These are phyloP conservation scores for Tuber magnatum DNA, from an alignment of 495 filamentous ascomycete species.

Conservation along the genomic window DNA sequence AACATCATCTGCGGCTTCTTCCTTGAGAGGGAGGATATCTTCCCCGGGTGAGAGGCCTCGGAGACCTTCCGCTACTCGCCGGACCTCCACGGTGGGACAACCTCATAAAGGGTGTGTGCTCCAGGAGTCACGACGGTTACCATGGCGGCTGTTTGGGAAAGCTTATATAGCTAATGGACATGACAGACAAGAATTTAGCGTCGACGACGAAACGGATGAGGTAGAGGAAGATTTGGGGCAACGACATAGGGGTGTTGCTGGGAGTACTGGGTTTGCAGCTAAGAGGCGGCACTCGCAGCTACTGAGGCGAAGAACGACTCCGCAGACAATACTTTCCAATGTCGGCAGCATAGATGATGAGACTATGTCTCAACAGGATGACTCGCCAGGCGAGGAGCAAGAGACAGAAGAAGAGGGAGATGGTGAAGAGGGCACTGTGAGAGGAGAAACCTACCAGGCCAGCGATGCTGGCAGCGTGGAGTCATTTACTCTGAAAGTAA, in stretches of 20 bases:
- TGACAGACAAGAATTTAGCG: conserved; percentile 68
- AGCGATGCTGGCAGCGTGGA: conserved; percentile 70
- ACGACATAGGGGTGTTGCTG: conserved; percentile 20
- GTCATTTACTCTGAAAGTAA: conserved; percentile 50
- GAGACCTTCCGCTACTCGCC: conserved; percentile 32
- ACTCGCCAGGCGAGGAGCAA: conserved; percentile 15
- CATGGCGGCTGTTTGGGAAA: conserved; percentile 12
- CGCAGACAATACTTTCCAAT: conserved; percentile 40
- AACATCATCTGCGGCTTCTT: conserved; percentile 31
- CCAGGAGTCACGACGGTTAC: conserved; percentile 10
- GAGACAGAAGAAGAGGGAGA: conserved; percentile 45
- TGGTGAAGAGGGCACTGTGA: conserved; percentile 49
- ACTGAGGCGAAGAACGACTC: conserved; percentile 46
- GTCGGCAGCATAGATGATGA: conserved; percentile 45
- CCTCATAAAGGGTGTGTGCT: conserved; percentile 39
- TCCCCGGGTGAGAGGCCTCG: conserved; percentile 33
- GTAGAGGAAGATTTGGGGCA: conserved; percentile 55
- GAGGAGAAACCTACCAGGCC: conserved; percentile 44
- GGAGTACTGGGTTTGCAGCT: conserved; percentile 56
- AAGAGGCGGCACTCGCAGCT: conserved; percentile 60
- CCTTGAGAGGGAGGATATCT: conserved; percentile 20
- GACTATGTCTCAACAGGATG: conserved; percentile 26
- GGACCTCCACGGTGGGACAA: conserved; percentile 33
- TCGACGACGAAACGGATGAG: conserved; percentile 82
- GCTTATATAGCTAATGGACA: conserved; percentile 24